Evolutionary conservation across 768 basidiomycete genomes (phyloP).

Genomic region (Termitomyces sp.): DNA sequence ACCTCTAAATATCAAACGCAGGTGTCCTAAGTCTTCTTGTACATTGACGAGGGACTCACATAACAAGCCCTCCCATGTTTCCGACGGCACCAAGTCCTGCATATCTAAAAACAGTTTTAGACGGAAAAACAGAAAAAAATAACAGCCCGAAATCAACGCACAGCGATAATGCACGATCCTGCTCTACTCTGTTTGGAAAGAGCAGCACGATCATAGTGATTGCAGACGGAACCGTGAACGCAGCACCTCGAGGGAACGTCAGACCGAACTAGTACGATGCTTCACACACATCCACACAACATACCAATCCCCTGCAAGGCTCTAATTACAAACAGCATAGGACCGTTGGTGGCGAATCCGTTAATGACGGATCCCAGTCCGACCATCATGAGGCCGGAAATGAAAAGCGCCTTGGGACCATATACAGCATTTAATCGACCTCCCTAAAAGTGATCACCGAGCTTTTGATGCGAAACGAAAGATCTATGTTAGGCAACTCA

Average conservation of each 20-base stretch:
- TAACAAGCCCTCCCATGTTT: conserved; percentile 14
- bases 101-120: conserved; percentile 27
- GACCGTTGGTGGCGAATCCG: conserved; percentile 38
- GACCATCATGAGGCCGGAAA: conserved; percentile 31
- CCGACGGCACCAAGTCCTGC: conserved; percentile 42
- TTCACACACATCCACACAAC: not conserved
- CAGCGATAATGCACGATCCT: conserved; percentile 37
- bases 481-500: not conserved
- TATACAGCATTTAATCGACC: conserved; percentile 28
- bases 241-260: conserved; percentile 8
- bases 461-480: not conserved
- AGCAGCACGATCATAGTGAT: conserved; percentile 40
- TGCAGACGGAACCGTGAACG: conserved; percentile 41
- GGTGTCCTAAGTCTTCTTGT: not conserved
- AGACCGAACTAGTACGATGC: not conserved
- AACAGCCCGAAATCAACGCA: not conserved
- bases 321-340: conserved; percentile 41
- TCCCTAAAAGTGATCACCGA: conserved; percentile 11
- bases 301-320: conserved; percentile 42
- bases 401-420: conserved; percentile 32
- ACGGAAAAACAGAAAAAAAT: no score
- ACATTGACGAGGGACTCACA: not conserved
- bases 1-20: conserved; percentile 27
- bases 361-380: conserved; percentile 36
- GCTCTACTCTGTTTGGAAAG: conserved; percentile 40